A percentile compares a stretch with the other conserved stretches of the same genome.
phyloP scores from a whole-genome alignment of 176 grass and related monocot species.

The Tillandsia leiboldiana region DNA sequence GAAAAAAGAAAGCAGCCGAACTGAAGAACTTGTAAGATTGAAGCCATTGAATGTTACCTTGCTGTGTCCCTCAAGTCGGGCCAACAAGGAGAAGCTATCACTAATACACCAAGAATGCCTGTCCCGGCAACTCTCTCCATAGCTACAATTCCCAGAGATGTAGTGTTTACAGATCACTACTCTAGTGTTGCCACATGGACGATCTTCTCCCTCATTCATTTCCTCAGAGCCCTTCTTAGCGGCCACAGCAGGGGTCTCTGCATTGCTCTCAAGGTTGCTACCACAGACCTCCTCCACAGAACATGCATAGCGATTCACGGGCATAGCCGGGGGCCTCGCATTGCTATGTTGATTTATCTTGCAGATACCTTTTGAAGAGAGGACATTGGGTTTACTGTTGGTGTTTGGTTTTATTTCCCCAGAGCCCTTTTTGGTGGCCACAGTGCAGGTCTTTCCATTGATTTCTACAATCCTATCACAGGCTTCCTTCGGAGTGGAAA shows the following conservation, averaged over 20 bases:
- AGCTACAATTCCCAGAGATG: not conserved
- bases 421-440: too few relatives aligned
- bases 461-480: too few relatives aligned
- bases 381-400: too few relatives aligned
- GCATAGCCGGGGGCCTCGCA: not conserved
- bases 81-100: not conserved
- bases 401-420: too few relatives aligned
- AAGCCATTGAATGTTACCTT: not conserved
- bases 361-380: too few relatives aligned
- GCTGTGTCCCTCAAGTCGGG: not conserved
- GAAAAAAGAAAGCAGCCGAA: not conserved
- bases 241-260: not conserved
- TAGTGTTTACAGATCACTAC: not conserved
- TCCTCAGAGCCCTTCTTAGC: not conserved
- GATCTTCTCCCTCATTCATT: not conserved
- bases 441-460: too few relatives aligned
- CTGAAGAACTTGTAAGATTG: not conserved
- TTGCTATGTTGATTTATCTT: not conserved
- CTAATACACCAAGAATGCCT: not conserved
- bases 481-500: too few relatives aligned
- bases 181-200: not conserved
- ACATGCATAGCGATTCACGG: not conserved
- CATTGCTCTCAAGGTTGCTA: not conserved
- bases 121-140: not conserved
- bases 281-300: not conserved